Base-by-base conservation (phyloP, 2,329 filamentous ascomycete genomes). In the Colletotrichum filicis region DNA sequence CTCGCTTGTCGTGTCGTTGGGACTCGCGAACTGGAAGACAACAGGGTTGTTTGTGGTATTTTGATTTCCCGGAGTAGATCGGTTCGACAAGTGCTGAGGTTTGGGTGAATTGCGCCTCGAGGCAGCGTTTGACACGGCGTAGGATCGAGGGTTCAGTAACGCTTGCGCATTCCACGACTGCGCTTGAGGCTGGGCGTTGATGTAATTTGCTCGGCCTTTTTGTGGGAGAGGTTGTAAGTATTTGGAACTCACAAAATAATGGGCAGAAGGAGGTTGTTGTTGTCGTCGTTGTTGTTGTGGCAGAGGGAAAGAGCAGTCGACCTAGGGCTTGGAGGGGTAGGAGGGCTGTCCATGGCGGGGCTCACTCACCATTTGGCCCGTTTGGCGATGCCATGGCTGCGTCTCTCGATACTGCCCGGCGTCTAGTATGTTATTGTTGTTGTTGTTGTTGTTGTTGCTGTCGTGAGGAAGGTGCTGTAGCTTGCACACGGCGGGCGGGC, bases 1-100 rank as follows among this genome's bases (percentile, higher is more conserved):
- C 61, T 77, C 77, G 46, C 69, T 74, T 7, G 81, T 71, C 5
- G 78, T 76, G 26, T 82, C 81, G 62, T 79, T 78, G 19, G 82
- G 79, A 65, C 75, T 83, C n/a, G 83, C 74, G 72, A 87, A 86
- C 68, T 86, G 82, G 58, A 89, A 85, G 9, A 85, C 78, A 62
- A 86, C 76, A 5, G 82, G 74, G 73, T 76, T 79, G 73, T 76
- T 81, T 52, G 77, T 76, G 73, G 75, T 56, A 30, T 22, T 55
- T 11, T 73, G 67, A 24, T 49, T 60, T 30, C 56, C 49, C n/a
- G 55, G 66, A 8, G 55, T 61, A 14, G 71, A 58, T 66, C 71
- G 66, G 19, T 42, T 73, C 55, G 60, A 67, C 26, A 77, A 72
- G 26, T 66, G 24, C 35, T 71, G 62, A 28, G 68, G 30, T 42